phyloP scores from a whole-genome alignment of 1,284 basidiomycete genomes.

The Trametes versicolor region DNA sequence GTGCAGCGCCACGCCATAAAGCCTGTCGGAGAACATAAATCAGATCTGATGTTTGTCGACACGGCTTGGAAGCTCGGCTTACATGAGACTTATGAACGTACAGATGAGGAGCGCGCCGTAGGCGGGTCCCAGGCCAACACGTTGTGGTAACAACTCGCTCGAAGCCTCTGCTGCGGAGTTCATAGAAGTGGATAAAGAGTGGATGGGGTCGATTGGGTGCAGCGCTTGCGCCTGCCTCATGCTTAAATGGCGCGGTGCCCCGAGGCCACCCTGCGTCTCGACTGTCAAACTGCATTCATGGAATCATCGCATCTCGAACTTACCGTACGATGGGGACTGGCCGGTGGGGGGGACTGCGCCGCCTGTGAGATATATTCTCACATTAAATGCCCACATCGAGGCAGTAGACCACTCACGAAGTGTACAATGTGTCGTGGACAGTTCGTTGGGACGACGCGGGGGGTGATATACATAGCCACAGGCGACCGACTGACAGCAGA shows the following conservation, averaged over 20 bases:
- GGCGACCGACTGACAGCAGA: no score
- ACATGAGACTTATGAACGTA: not conserved
- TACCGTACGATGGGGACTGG: no score
- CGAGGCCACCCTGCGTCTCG: not conserved
- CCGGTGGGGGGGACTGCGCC: no score
- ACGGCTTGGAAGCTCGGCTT: not conserved
- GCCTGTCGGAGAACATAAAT: not conserved
- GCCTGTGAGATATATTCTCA: no score
- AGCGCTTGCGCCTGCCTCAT: not conserved
- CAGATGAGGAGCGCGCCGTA: not conserved
- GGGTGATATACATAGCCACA: no score
- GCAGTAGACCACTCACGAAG: no score
- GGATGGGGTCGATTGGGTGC: not conserved
- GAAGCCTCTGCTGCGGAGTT: not conserved
- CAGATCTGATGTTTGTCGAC: not conserved
- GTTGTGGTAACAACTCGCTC: not conserved
- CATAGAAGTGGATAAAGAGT: not conserved
- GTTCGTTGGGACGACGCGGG: no score
- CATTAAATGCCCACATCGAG: no score
- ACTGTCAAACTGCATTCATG: not conserved
- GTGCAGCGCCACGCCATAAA: not conserved
- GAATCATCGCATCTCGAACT: no score
- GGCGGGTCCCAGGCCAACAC: not conserved
- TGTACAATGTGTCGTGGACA: no score
- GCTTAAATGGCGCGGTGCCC: not conserved